phyloP scores from a whole-genome alignment of 2,329 filamentous ascomycete species.

The Epichloe sp. region DNA sequence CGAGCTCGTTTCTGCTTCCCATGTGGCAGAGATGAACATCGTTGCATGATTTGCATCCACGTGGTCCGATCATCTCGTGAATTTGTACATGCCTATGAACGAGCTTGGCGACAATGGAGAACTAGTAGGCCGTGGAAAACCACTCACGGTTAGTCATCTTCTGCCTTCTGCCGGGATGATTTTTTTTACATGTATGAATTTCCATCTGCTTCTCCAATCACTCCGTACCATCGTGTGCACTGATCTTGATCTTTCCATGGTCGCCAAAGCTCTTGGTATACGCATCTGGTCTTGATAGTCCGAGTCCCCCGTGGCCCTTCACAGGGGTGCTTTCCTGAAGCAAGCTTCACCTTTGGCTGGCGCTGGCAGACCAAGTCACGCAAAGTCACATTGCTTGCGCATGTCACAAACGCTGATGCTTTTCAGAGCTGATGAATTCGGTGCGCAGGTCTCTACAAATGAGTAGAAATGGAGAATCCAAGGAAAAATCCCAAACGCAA shows the following conservation, averaged over 20 bases:
- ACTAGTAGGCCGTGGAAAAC: not conserved
- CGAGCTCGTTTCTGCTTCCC: too few relatives aligned
- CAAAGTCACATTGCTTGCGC: not conserved
- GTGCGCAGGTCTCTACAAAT: not conserved
- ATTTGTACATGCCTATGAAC: not conserved
- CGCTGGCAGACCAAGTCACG: not conserved
- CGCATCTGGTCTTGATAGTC: too few relatives aligned
- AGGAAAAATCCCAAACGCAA: conserved; percentile 32
- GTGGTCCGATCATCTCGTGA: not conserved
- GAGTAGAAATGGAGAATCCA: conserved; percentile 2
- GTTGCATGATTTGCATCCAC: not conserved
- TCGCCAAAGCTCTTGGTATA: not conserved
- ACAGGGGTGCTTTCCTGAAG: not conserved
- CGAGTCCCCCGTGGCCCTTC: not conserved
- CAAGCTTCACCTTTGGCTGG: not conserved
- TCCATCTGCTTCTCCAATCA: too few relatives aligned
- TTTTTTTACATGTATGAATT: too few relatives aligned
- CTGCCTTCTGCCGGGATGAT: not conserved
- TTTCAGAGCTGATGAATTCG: not conserved
- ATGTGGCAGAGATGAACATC: too few relatives aligned
- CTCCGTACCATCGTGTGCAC: too few relatives aligned
- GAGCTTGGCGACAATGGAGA: not conserved
- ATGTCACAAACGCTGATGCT: too few relatives aligned
- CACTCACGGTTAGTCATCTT: not conserved
- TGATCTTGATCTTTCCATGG: not conserved